Evolutionary conservation across 2,329 filamentous ascomycete species (phyloP).

Genomic region (Fusarium oligoseptatum): DNA sequence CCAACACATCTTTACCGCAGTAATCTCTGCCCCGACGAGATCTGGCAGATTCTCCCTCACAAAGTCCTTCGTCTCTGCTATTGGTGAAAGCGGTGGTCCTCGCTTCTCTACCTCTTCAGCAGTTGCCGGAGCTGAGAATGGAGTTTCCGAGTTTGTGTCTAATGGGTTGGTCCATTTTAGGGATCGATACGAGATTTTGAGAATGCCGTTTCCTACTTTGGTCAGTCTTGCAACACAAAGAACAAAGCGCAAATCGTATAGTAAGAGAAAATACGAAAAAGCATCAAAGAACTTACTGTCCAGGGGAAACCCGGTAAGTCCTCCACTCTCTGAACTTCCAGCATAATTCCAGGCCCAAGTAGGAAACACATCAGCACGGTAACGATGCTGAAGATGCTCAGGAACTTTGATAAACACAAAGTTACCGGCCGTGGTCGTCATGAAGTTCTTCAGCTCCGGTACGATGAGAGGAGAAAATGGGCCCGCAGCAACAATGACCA

Average conservation of each 20-base stretch:
- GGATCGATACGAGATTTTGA: constrained; percentile 4
- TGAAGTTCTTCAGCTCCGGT: not conserved
- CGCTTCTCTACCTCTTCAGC: constrained; percentile 2
- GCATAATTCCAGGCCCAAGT: not conserved
- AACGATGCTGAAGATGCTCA: not conserved
- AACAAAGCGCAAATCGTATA: not conserved
- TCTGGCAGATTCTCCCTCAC: constrained; percentile 1
- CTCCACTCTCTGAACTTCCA: not conserved
- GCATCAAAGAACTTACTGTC: not conserved
- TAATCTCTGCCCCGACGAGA: constrained; percentile 15
- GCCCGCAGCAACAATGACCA: constrained; percentile 8
- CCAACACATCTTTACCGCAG: constrained; percentile 1
- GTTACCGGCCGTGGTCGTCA: not conserved
- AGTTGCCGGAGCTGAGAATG: not conserved
- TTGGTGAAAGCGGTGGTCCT: not conserved
- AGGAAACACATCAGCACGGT: not conserved
- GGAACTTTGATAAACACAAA: not conserved
- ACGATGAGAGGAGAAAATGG: not conserved
- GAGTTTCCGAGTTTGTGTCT: not conserved
- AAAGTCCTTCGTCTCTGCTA: not conserved
- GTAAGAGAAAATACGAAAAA: not conserved
- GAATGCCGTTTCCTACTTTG: not conserved
- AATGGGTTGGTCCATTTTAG: not conserved
- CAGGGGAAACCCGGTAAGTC: not conserved
- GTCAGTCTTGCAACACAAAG: not conserved